A percentile compares a stretch with the other conserved stretches of the same genome.
phyloP scores from a whole-genome alignment of 768 basidiomycete genomes.

The Amanita molliuscula region DNA sequence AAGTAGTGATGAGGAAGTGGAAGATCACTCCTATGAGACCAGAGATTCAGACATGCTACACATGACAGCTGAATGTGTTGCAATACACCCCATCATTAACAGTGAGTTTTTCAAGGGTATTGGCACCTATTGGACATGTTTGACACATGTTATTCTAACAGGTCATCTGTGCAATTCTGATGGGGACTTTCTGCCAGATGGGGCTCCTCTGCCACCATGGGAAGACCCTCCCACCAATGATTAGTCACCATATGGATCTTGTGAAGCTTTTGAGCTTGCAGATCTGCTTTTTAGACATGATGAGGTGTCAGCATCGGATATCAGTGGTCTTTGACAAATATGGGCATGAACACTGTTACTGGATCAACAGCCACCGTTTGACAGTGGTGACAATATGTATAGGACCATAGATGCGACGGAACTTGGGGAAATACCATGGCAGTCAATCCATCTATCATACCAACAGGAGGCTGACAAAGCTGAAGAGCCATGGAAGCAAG shows the following conservation, averaged over 20 bases:
- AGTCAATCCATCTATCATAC: too few species aligned
- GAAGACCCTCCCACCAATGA: background rate
- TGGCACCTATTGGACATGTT: too few species aligned
- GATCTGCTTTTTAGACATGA: constrained; percentile 12
- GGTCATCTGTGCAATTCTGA: background rate
- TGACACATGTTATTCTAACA: too few species aligned
- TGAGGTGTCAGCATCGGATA: constrained; percentile 12
- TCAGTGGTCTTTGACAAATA: constrained; percentile 4
- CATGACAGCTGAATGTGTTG: too few species aligned
- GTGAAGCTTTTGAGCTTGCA: constrained; percentile 7
- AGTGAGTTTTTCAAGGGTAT: too few species aligned
- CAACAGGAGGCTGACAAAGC: too few species aligned
- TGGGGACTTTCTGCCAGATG: background rate
- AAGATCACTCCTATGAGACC: too few species aligned
- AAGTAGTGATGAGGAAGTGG: too few species aligned
- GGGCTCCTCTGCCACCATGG: background rate
- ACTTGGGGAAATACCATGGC: background rate
- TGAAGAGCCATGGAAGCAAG: constrained; percentile 10
- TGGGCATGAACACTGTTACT: background rate
- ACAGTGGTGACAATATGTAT: background rate
- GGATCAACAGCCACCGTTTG: background rate
- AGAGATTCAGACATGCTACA: too few species aligned
- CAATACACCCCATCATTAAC: too few species aligned
- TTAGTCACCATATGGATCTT: background rate
- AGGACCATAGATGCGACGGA: background rate